phyloP scores from a whole-genome alignment of 1,284 basidiomycete species.

The Hemileia vastatrix region DNA sequence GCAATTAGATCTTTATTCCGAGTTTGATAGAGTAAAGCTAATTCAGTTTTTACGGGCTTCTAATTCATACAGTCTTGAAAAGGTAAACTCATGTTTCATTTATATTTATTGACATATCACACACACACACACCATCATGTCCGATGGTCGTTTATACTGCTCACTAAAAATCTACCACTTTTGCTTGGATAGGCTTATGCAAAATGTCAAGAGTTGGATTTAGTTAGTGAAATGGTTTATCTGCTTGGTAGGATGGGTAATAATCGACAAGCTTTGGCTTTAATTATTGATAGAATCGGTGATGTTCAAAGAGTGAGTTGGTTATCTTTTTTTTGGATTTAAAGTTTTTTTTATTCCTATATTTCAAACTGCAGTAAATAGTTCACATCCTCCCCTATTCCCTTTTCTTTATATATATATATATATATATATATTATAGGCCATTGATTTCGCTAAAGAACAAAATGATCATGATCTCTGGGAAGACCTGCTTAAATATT shows the following conservation, averaged over 20 bases:
- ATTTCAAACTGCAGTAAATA: constrained; percentile 5
- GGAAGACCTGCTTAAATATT: constrained; percentile 90
- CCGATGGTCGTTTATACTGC: too few species aligned
- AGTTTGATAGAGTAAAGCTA: constrained; percentile 65
- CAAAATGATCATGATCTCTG: constrained; percentile 95
- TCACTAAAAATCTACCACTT: too few species aligned
- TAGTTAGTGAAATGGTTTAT: constrained; percentile 95
- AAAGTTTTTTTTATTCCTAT: constrained; percentile 15
- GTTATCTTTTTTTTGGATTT: not conserved
- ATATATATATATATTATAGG: constrained; percentile 49
- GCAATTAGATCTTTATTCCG: constrained; percentile 85
- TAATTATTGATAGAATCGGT: constrained; percentile 89
- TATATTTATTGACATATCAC: too few species aligned
- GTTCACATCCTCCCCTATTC: not conserved
- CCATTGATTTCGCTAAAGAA: constrained; percentile 96
- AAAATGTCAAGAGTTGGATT: constrained; percentile 71
- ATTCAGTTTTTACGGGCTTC: constrained; percentile 86
- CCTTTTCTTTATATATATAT: not conserved
- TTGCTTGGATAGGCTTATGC: constrained; percentile 60
- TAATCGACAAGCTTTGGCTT: constrained; percentile 81
- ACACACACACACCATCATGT: too few species aligned
- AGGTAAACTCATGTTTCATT: constrained; percentile 48
- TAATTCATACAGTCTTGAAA: constrained; percentile 82
- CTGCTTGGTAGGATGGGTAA: constrained; percentile 94
- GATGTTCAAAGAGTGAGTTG: constrained; percentile 70